Percentiles rank a stretch among this genome's conserved stretches.
Evolutionary conservation across 1,284 basidiomycete species (phyloP).

Genomic region (Sporisorium graminicola): DNA sequence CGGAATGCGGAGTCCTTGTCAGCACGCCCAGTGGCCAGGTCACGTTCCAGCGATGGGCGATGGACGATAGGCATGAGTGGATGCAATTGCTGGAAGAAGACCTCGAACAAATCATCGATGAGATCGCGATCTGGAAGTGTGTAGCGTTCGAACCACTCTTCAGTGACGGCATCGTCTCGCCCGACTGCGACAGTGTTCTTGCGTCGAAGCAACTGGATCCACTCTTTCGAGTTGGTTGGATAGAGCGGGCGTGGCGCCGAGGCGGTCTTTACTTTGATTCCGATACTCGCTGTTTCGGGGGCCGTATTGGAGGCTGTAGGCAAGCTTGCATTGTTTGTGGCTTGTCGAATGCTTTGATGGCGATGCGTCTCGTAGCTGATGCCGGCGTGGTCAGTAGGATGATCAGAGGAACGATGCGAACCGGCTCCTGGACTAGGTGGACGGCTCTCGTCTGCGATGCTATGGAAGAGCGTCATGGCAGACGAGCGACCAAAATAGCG

Average conservation of each 20-base stretch:
- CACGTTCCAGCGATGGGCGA: slow-evolving; percentile 51
- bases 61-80: slow-evolving; percentile 64
- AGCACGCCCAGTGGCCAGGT: slow-evolving; percentile 50
- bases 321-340: slow-evolving; percentile 3
- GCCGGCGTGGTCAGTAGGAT: slow-evolving; percentile 25
- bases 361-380: slow-evolving; percentile 51
- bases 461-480: slow-evolving; percentile 50
- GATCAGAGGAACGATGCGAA: slow-evolving; percentile 17
- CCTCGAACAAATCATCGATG: slow-evolving; percentile 47
- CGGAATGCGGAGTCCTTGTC: slow-evolving; percentile 61
- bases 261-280: slow-evolving; percentile 4
- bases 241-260: slow-evolving; percentile 43
- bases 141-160: slow-evolving; percentile 60
- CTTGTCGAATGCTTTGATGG: slow-evolving; percentile 6
- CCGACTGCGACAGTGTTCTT: slow-evolving; percentile 63
- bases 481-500: slow-evolving; percentile 60
- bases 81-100: slow-evolving; percentile 55
- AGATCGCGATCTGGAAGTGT: slow-evolving; percentile 53
- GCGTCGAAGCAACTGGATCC: slow-evolving; percentile 58
- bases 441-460: slow-evolving; percentile 48
- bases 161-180: slow-evolving; percentile 55
- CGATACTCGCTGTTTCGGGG: neutral
- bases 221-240: slow-evolving; percentile 59
- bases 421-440: slow-evolving; percentile 46
- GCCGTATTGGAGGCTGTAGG: neutral